Conservation (phyloP, 1,139 yeast species). For the Pneumocystis wakefieldiae region DNA sequence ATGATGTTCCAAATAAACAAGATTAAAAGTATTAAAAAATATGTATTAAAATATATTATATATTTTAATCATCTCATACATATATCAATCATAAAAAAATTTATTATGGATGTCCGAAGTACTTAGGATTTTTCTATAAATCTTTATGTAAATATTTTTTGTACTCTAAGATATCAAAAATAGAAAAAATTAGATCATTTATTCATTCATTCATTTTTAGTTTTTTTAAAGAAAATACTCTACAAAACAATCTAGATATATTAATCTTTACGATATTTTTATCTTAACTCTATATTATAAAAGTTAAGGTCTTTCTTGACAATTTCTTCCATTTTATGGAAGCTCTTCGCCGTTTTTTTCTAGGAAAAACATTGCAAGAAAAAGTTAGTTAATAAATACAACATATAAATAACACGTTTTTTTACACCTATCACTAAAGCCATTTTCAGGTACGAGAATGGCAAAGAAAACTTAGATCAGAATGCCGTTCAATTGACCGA, state of each 20-base stretch:
- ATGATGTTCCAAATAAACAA: not conserved
- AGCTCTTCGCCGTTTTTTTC: not conserved
- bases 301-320: not conserved
- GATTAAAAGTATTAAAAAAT: not conserved
- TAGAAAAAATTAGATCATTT: no score
- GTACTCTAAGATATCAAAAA: no score
- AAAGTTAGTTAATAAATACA: not conserved
- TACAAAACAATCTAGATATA: not conserved
- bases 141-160: no score
- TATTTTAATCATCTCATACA: not conserved
- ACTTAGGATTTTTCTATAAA: no score
- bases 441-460: slow-evolving; percentile 38
- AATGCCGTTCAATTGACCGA: slow-evolving; percentile 68
- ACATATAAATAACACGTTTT: not conserved
- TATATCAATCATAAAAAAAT: not conserved
- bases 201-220: not conserved
- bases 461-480: slow-evolving; percentile 66
- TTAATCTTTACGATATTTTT: not conserved
- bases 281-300: not conserved
- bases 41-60: not conserved
- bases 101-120: not conserved
- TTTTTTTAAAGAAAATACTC: not conserved
- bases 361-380: not conserved
- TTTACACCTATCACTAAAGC: not conserved
- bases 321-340: not conserved